Evolutionary conservation across 2,329 filamentous ascomycete genomes (phyloP), one percentile per base, ranked within the genome.

Genomic region (Emericellopsis atlantica): DNA sequence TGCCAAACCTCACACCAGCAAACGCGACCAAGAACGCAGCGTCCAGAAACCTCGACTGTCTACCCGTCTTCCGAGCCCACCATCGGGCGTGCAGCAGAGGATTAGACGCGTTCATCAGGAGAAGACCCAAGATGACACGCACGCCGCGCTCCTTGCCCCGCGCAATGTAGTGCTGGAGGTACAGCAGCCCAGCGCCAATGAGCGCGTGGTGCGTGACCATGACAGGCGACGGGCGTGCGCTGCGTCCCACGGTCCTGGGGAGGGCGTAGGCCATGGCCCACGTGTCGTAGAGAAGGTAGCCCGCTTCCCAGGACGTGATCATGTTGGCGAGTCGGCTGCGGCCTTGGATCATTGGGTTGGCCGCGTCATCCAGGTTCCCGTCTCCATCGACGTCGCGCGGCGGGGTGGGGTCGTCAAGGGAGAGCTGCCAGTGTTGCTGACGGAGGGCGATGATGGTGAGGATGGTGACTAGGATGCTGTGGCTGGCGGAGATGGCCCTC

Each of bases 101-200:
- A 16, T 21, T 37, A 11, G 36, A 22, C 15, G 36, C 36, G 22
- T 37, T 37, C 36, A 24, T 21, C 14, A 37, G 10, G 18, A 37
- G 36, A 11, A 37, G 22, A 4, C 18, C 36, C 15, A 37, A 11
- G 4, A 24, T 37, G 15, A 37, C 21, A 5, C 36, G 36, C 36
- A 37, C 36, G 7, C 36, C 36, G 12, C 22, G 16, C 36, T 37
- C 22, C 4, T n/a, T 22, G 10, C 36, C 36, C 14, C 36, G 36
- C 14, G 36, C 36, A 37, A 37, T 11, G 36, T 37, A 37, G 36
- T 4, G 36, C 36, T 37, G 36, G n/a, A 37, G 36, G 21, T n/a
- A 37, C 18, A 37, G 22, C 36, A 37, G 22, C 9, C 36, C 36
- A 11, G 36, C n/a, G 22, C n/a, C 36, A 11, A 37, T 37, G 36